Base-by-base conservation (phyloP, 768 basidiomycete species). In the Xanthoconium stramineum region DNA sequence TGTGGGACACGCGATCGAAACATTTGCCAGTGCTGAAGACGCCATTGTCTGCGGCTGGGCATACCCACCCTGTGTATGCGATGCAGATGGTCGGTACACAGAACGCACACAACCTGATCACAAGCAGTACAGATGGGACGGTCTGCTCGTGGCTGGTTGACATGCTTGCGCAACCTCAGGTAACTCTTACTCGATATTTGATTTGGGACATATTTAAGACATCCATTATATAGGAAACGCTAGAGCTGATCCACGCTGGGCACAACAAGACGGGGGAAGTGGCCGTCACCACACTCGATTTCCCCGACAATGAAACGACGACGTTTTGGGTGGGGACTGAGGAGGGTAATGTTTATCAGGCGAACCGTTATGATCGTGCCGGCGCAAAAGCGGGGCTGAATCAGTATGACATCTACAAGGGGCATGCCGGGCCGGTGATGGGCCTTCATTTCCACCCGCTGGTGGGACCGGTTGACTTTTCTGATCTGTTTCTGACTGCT, bases 21-120 rank as follows among this genome's bases (percentile, higher is more conserved):
- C 94, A 97, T 69, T 77, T 98, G 2, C 97, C 97, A 0, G 94
- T 98, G 3, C 78, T 98, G 47, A 99, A 98, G 76, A 97, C 97
- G 6, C 97, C 97, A 0, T 74, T 98, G 39, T 97, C 95, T 15
- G 93, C 95, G 2, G 86, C 93, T 30, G 97, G 97, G 0, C 97
- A 99, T 69, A 98, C 97, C 5, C 96, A 99, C 73, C 97, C 97
- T 1, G 92, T 99, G 38, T 99, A 99, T 75, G 91, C 93, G 0
- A 97, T 99, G 88, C 87, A 91, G 62, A 94, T 98, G 87, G 91
- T 98, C 17, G 97, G 97, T 10, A 97, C 97, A 3, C 97, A 98
- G 73, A 98, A 98, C 69, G 97, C 97, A 1, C 95, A 98, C 72
- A 98, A 97, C 67, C 75, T 99, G 56, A 94, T 99, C 61, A 94